Conservation (phyloP, 2,329 filamentous ascomycete species). For the Trichophyton rubrum region DNA sequence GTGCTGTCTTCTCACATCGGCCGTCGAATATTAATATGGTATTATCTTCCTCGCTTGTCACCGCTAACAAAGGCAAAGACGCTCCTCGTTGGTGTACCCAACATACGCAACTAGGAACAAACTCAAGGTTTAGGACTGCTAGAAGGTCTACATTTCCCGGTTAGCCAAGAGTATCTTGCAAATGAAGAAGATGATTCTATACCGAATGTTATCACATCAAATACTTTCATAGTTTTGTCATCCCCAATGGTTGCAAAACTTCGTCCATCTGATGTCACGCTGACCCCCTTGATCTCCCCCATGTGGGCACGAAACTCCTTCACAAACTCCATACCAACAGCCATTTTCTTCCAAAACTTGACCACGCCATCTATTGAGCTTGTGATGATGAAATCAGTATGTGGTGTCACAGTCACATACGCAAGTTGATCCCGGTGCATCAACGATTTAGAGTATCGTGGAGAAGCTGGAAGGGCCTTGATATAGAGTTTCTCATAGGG, state of each 20-base stretch:
- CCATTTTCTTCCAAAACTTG: conserved; percentile 98
- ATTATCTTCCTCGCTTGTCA: conserved; percentile 62
- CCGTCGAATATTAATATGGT: conserved; percentile 79
- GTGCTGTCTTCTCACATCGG: conserved; percentile 62
- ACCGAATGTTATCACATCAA: conserved; percentile 66
- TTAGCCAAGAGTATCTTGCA: background rate
- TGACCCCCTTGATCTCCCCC: conserved; percentile 72
- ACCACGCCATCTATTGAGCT: conserved; percentile 90
- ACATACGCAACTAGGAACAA: conserved; percentile 65
- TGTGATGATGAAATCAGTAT: conserved; percentile 91
- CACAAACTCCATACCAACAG: conserved; percentile 85
- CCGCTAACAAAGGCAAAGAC: conserved; percentile 73
- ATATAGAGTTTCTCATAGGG: conserved; percentile 94
- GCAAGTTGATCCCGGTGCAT: conserved; percentile 97
- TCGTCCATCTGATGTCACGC: conserved; percentile 75
- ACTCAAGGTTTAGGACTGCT: conserved; percentile 67
- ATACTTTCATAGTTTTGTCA: conserved; percentile 40
- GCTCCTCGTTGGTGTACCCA: conserved; percentile 84
- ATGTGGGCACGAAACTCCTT: conserved; percentile 92
- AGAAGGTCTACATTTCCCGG: conserved; percentile 49
- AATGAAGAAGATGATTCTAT: conserved; percentile 17
- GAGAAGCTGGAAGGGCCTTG: conserved; percentile 67
- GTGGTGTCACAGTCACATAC: conserved; percentile 75
- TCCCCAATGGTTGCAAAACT: conserved; percentile 80
- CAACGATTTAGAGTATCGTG: conserved; percentile 82